Evolutionary conservation across 306 rosid species (phyloP).

Genomic region (Prunus fruticosa): DNA sequence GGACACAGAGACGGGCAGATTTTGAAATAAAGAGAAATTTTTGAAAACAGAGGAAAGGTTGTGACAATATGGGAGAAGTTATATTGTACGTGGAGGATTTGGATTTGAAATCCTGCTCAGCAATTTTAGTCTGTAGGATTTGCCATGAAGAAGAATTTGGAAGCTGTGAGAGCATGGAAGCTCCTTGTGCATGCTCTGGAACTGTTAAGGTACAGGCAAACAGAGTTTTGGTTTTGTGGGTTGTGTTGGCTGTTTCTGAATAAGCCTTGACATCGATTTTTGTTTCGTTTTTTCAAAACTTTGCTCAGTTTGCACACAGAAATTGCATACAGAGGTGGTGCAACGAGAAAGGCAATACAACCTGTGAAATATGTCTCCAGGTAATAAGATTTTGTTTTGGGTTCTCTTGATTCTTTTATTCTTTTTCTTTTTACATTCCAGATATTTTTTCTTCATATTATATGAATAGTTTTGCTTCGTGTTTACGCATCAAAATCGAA

Average conservation of each 20-base stretch:
- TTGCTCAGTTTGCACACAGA: constrained; percentile 83
- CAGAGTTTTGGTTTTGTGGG: neutral
- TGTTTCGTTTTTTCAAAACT: no score
- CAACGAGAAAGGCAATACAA: constrained; percentile 79
- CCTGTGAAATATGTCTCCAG: constrained; percentile 95
- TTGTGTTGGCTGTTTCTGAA: neutral
- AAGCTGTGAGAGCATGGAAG: constrained; percentile 58
- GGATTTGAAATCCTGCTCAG: constrained; percentile 47
- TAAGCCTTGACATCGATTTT: neutral
- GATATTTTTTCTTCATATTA: neutral
- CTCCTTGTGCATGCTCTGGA: constrained; percentile 98
- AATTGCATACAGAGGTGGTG: constrained; percentile 99
- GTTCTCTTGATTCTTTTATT: neutral
- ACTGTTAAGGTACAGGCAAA: constrained; percentile 66
- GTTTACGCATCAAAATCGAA: constrained; percentile 7
- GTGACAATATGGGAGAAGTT: constrained; percentile 60
- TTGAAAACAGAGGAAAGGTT: constrained; percentile 17
- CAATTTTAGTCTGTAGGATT: constrained; percentile 65
- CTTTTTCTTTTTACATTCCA: neutral
- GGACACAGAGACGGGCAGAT: constrained; percentile 9
- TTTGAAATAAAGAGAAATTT: constrained; percentile 10
- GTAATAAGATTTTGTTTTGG: constrained; percentile 24
- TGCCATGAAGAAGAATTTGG: constrained; percentile 91
- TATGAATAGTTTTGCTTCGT: constrained; percentile 10
- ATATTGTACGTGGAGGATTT: constrained; percentile 59